These are phyloP conservation scores for Oryza brachyantha DNA, from an alignment of 176 grass and related monocot species.

Conservation along the genomic window DNA sequence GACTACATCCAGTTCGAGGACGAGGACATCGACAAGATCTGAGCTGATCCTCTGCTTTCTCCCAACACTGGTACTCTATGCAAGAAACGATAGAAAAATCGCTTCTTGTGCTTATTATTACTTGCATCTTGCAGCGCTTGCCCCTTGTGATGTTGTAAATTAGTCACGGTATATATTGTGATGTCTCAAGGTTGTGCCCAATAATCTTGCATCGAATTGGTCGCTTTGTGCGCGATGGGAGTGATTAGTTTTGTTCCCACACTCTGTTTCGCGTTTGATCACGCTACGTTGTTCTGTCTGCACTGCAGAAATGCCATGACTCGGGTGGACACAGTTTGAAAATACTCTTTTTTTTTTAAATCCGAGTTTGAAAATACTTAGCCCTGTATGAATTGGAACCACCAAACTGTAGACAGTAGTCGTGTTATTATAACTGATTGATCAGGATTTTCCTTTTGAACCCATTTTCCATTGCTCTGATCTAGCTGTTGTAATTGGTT, in stretches of 20 bases:
- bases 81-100: neutral
- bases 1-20: slow-evolving; percentile 67
- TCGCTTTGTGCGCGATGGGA: neutral
- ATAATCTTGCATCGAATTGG: slow-evolving; percentile 3
- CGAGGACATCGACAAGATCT: slow-evolving; percentile 70
- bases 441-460: neutral
- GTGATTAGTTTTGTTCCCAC: neutral
- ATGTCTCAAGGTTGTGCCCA: neutral
- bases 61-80: slow-evolving; percentile 3
- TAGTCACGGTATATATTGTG: neutral
- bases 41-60: neutral
- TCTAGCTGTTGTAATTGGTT: neutral
- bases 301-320: neutral
- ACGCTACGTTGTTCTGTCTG: neutral
- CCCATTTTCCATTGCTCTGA: too few relatives aligned
- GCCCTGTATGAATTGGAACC: neutral
- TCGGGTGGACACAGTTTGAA: neutral
- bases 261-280: neutral
- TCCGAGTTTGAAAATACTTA: neutral
- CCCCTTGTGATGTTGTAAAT: neutral
- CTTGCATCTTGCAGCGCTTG: neutral
- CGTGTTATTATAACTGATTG: too few relatives aligned
- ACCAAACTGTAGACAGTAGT: too few relatives aligned
- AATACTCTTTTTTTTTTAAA: too few relatives aligned
- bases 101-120: neutral